Conservation (phyloP, 2,329 filamentous ascomycete species). For the Cercospora sp. region DNA sequence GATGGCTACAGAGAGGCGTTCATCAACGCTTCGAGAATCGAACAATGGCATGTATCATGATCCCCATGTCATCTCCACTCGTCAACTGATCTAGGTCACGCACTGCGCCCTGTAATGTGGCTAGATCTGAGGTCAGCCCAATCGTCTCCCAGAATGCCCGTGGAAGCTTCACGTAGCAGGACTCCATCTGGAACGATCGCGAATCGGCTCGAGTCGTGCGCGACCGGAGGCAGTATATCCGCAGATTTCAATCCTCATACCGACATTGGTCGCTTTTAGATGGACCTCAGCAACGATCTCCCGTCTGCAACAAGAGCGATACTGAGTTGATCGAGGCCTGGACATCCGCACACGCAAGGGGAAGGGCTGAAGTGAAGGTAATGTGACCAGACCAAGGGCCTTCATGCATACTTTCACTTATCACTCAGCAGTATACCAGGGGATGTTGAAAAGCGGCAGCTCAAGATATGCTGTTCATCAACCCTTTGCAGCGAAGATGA, state of each 20-base stretch:
- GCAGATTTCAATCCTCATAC: neutral
- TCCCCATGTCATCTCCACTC: neutral
- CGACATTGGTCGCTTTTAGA: neutral
- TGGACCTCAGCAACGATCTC: neutral
- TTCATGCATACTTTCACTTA: neutral
- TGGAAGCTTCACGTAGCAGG: neutral
- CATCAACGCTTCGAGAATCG: neutral
- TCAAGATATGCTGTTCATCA: neutral
- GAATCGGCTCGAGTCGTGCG: neutral
- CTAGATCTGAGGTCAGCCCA: neutral
- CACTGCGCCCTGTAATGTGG: neutral
- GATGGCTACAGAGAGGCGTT: constrained; percentile 6
- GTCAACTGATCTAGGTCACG: neutral
- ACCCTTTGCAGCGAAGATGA: neutral
- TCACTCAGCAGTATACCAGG: neutral
- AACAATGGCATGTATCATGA: constrained; percentile 12
- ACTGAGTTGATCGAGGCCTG: neutral
- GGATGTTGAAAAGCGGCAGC: neutral
- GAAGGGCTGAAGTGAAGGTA: neutral
- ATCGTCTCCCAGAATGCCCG: neutral
- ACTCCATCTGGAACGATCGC: neutral
- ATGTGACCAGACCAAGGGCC: neutral
- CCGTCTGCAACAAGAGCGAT: neutral
- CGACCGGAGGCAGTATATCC: neutral
- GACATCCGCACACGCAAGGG: neutral